These are phyloP conservation scores for Peronospora farinosa DNA, from an alignment of 352 stramenopile species.

Conservation along the genomic window DNA sequence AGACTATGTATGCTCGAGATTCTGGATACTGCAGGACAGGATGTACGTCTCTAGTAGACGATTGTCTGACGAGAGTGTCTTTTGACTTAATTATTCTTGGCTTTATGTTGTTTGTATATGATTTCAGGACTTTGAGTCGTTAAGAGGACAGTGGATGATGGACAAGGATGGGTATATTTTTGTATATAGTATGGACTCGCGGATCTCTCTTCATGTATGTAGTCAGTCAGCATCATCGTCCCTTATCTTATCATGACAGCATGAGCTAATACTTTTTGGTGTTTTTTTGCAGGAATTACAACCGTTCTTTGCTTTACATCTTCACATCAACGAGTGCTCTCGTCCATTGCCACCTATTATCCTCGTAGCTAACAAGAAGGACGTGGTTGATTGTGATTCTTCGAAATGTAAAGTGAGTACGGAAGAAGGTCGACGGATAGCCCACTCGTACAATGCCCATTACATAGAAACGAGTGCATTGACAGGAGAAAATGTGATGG, in stretches of 20 bases:
- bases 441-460: constrained; percentile 77
- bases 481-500: constrained; percentile 79
- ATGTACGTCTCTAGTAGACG: constrained; percentile 37
- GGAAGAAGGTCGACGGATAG: constrained; percentile 78
- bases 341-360: constrained; percentile 77
- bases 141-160: constrained; percentile 88
- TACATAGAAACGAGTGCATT: constrained; percentile 86
- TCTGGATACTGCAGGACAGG: constrained; percentile 86
- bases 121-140: constrained; percentile 77
- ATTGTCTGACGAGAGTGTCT: background rate
- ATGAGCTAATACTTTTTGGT: constrained; percentile 3
- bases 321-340: constrained; percentile 85
- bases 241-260: background rate
- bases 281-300: constrained; percentile 67
- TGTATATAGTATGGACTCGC: constrained; percentile 88
- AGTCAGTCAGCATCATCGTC: background rate
- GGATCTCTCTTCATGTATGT: constrained; percentile 76
- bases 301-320: constrained; percentile 83
- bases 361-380: constrained; percentile 87
- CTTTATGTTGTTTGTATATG: background rate
- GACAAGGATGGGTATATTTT: constrained; percentile 89
- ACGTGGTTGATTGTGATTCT: constrained; percentile 75
- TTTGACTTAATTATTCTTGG: no score
- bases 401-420: constrained; percentile 81
- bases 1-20: constrained; percentile 86